Evolutionary conservation across 2,329 filamentous ascomycete genomes (phyloP).

Genomic region (Pseudopithomyces chartarum): DNA sequence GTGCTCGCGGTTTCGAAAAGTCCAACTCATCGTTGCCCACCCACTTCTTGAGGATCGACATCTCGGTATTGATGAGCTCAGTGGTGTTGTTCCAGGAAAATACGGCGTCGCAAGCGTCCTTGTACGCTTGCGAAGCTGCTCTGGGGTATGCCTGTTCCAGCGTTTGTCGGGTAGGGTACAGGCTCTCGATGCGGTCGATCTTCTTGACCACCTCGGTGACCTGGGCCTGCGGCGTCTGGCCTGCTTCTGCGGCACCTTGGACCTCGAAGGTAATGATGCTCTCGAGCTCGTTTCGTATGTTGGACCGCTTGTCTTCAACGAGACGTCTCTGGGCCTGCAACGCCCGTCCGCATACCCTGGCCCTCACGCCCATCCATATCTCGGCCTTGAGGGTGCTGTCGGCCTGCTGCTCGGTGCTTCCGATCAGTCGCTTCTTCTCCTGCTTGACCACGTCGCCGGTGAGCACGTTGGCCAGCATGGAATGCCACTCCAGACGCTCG

Average conservation of each 20-base stretch:
- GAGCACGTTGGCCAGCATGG: slow-evolving; percentile 93
- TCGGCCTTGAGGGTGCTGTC: slow-evolving; percentile 70
- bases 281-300: slow-evolving; percentile 77
- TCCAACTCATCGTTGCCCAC: slow-evolving; percentile 95
- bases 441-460: slow-evolving; percentile 97
- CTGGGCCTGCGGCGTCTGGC: slow-evolving; percentile 85
- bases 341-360: slow-evolving; percentile 82
- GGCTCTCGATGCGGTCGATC: slow-evolving; percentile 84
- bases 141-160: slow-evolving; percentile 76
- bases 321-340: slow-evolving; percentile 83
- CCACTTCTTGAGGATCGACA: slow-evolving; percentile 91
- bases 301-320: slow-evolving; percentile 80
- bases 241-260: slow-evolving; percentile 88
- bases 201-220: slow-evolving; percentile 87
- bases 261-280: slow-evolving; percentile 93
- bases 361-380: slow-evolving; percentile 86
- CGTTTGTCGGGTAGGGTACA: slow-evolving; percentile 81
- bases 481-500: slow-evolving; percentile 95
- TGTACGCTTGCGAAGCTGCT: slow-evolving; percentile 76
- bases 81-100: slow-evolving; percentile 98
- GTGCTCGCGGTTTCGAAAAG: slow-evolving; percentile 76
- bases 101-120: slow-evolving; percentile 83
- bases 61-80: slow-evolving; percentile 91
- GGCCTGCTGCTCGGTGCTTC: slow-evolving; percentile 74
- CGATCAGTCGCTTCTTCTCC: slow-evolving; percentile 94